Conservation (phyloP, 106 monocot species). For the Gastrodia elata region DNA sequence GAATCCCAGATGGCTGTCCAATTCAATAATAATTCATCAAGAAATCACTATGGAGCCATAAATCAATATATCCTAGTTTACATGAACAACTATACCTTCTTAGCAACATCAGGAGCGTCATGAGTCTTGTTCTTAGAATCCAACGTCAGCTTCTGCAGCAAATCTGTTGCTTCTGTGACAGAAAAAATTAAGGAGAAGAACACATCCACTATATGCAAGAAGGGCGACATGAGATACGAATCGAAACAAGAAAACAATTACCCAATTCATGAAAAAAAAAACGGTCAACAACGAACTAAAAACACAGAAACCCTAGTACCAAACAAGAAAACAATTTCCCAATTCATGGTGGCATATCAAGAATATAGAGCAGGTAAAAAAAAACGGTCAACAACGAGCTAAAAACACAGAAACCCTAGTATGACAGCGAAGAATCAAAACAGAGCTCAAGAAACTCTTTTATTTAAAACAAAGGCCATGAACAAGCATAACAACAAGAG, state of each 20-base stretch:
- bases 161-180: conserved; percentile 45
- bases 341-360: not conserved
- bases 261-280: not conserved
- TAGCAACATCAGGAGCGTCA: conserved; percentile 38
- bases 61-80: not conserved
- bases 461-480: not conserved
- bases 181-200: conserved; percentile 14
- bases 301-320: not conserved
- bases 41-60: not conserved
- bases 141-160: conserved; percentile 55
- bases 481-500: not conserved
- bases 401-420: not conserved
- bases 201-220: not conserved
- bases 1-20: conserved; percentile 19
- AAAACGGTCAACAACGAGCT: not conserved
- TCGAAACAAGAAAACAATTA: not conserved
- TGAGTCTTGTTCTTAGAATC: conserved; percentile 47
- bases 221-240: not conserved
- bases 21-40: not conserved
- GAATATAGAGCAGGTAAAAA: not conserved
- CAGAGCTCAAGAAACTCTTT: not conserved
- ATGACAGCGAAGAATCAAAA: not conserved
- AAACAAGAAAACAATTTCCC: not conserved
- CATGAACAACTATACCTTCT: conserved; percentile 32
- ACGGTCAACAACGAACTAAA: not conserved